A percentile compares a stretch with the other conserved stretches of the same genome.
phyloP scores from a whole-genome alignment of 768 basidiomycete species.

The Flagelloscypha sp. region DNA sequence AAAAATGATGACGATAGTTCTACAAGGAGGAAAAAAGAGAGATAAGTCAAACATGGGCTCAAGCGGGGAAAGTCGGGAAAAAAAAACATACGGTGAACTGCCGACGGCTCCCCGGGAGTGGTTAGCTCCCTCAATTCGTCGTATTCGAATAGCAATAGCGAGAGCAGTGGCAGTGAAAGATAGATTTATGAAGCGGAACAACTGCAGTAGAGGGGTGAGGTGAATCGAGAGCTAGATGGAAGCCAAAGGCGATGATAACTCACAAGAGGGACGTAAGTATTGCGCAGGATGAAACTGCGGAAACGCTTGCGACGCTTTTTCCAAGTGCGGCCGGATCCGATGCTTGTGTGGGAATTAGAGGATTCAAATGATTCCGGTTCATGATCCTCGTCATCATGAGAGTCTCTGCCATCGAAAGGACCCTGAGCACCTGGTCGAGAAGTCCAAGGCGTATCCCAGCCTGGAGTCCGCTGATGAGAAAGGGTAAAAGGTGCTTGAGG shows the following conservation, averaged over 20 bases:
- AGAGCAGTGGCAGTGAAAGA: slow-evolving; percentile 73
- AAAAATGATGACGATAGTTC: slow-evolving; percentile 79
- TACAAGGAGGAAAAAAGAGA: slow-evolving; percentile 18
- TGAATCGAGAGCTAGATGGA: slow-evolving; percentile 8
- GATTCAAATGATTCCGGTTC: slow-evolving; percentile 15
- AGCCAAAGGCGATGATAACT: slow-evolving; percentile 14
- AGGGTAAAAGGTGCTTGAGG: slow-evolving; percentile 37
- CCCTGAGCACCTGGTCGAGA: slow-evolving; percentile 34
- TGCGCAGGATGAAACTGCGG: slow-evolving; percentile 61
- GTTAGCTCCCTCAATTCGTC: slow-evolving; percentile 42
- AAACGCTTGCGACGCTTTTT: slow-evolving; percentile 36
- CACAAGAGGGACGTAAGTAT: slow-evolving; percentile 75
- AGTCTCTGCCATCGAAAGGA: slow-evolving; percentile 24
- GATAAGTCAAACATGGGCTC: slow-evolving; percentile 1
- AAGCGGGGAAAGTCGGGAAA: slow-evolving; percentile 1
- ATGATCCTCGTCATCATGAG: slow-evolving; percentile 15
- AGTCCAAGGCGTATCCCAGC: slow-evolving; percentile 67
- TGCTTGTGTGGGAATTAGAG: slow-evolving; percentile 9
- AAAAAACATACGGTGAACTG: slow-evolving; percentile 60
- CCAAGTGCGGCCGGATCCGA: slow-evolving; percentile 22
- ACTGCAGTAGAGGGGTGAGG: slow-evolving; percentile 35
- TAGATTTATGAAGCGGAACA: slow-evolving; percentile 81
- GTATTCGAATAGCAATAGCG: slow-evolving; percentile 71
- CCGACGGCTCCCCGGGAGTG: slow-evolving; percentile 65
- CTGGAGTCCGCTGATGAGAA: slow-evolving; percentile 49